Conservation (phyloP, 352 stramenopile species). For the Phytophthora sansomeana region DNA sequence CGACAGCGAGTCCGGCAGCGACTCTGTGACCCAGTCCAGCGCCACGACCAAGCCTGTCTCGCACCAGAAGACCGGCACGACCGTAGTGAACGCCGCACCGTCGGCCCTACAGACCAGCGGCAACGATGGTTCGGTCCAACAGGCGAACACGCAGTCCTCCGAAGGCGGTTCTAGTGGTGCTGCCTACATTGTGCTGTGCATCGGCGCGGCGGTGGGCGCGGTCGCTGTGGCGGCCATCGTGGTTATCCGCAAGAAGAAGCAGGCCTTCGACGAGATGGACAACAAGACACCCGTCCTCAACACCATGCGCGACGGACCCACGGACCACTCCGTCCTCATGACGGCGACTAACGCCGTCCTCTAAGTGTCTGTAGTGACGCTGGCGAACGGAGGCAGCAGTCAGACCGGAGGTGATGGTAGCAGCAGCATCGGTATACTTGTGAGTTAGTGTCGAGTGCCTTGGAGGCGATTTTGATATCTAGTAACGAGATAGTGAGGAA, state of each 20-base stretch:
- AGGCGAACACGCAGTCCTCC: conserved; percentile 42
- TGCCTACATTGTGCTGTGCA: conserved; percentile 29
- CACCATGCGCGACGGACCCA: conserved; percentile 21
- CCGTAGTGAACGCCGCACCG: conserved; percentile 7
- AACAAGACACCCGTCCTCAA: conserved; percentile 56
- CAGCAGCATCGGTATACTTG: conserved; percentile 14
- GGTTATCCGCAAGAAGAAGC: conserved; percentile 64
- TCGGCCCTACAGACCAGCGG: conserved; percentile 20
- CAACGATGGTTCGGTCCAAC: conserved; percentile 26
- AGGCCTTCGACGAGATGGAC: conserved; percentile 62
- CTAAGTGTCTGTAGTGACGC: conserved; percentile 24
- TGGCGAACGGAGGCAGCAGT: conserved; percentile 14
- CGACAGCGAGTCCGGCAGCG: conserved; percentile 9
- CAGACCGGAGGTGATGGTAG: no score
- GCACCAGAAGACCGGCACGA: conserved; percentile 22
- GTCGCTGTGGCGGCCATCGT: conserved; percentile 54
- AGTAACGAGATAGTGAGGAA: conserved; percentile 18
- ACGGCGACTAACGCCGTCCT: conserved; percentile 55
- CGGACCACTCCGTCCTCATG: conserved; percentile 51
- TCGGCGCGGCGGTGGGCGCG: conserved; percentile 32
- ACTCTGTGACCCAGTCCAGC: conserved; percentile 6
- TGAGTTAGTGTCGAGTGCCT: conserved; percentile 23
- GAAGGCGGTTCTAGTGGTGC: neutral
- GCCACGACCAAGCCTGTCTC: conserved; percentile 10
- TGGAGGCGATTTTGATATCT: conserved; percentile 21